Conservation (phyloP, 176 grass and related monocot genomes). For the Carex scoparia region DNA sequence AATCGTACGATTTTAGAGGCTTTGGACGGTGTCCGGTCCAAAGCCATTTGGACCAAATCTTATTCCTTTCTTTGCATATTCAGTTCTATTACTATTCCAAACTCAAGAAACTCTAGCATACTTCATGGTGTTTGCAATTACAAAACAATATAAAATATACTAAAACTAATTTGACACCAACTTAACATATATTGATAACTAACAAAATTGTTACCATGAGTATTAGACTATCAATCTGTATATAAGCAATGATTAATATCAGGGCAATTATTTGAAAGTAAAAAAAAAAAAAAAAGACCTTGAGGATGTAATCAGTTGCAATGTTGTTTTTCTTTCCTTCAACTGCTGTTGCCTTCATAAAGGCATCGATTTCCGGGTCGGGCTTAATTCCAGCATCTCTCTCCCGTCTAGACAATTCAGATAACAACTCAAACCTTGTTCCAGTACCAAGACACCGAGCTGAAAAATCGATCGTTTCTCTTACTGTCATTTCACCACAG, state of each 20-base stretch:
- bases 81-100: neutral
- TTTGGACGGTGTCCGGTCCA: too few species aligned
- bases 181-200: neutral
- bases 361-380: constrained; percentile 52
- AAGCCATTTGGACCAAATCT: too few species aligned
- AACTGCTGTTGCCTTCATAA: constrained; percentile 53
- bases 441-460: constrained; percentile 51
- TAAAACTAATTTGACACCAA: neutral
- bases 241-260: neutral
- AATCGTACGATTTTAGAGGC: too few species aligned
- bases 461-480: constrained; percentile 69
- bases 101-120: constrained; percentile 8
- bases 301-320: constrained; percentile 54
- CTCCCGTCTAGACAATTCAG: constrained; percentile 56
- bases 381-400: constrained; percentile 60
- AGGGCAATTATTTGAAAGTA: neutral
- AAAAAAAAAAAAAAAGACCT: constrained; percentile 32
- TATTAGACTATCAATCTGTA: neutral
- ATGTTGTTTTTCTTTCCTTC: constrained; percentile 48
- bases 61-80: neutral
- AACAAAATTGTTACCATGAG: neutral
- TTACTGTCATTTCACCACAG: constrained; percentile 57
- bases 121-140: neutral
- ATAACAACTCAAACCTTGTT: constrained; percentile 46
- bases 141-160: neutral